Conservation (phyloP, 2,329 filamentous ascomycete genomes). For the Colletotrichum filicis region DNA sequence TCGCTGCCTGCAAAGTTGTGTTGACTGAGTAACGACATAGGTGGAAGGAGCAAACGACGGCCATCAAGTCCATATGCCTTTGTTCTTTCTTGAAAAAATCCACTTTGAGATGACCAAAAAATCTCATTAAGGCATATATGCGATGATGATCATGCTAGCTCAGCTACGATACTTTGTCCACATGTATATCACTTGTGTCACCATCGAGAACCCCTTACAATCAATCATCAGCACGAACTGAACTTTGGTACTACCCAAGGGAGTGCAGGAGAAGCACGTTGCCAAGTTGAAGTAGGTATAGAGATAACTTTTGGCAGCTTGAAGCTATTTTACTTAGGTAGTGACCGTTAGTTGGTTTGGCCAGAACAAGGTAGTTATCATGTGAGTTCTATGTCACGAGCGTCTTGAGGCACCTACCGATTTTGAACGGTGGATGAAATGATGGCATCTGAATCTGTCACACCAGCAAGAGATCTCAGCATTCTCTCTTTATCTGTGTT, state of each 20-base stretch:
- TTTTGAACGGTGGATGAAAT: neutral
- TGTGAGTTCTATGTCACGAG: too few species aligned
- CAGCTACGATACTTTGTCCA: neutral
- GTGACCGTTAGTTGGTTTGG: too few species aligned
- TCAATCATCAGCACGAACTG: neutral
- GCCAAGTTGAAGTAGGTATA: neutral
- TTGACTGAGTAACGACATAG: neutral
- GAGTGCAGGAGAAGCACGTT: neutral
- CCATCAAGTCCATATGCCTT: neutral
- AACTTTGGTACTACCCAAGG: neutral
- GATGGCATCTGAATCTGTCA: neutral
- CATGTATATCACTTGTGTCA: neutral
- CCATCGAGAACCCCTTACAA: neutral
- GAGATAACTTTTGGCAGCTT: neutral
- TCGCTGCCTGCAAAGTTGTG: neutral
- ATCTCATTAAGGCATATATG: neutral
- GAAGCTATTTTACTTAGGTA: too few species aligned
- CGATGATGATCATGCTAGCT: too few species aligned
- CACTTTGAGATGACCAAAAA: neutral
- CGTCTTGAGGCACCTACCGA: neutral
- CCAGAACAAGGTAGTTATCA: too few species aligned
- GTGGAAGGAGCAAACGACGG: neutral
- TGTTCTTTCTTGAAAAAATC: neutral
- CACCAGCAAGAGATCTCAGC: too few species aligned
- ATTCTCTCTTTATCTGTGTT: neutral